Conservation (phyloP, 345 rosid genomes). For the Alliaria petiolata region DNA sequence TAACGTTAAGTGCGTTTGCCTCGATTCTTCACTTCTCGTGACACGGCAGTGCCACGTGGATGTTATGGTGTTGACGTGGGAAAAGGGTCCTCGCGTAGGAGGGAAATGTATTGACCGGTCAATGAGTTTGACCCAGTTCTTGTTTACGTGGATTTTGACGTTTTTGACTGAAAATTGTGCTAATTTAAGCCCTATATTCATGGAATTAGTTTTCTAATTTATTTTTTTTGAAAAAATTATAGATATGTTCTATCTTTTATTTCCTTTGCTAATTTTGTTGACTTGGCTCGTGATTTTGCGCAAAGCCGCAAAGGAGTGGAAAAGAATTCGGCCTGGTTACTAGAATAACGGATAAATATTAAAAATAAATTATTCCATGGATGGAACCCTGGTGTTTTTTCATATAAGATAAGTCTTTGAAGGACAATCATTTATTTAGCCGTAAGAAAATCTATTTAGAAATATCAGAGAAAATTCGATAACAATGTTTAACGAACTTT, state of each 20-base stretch:
- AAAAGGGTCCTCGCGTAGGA: neutral
- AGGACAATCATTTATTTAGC: constrained; percentile 1
- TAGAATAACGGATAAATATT: neutral
- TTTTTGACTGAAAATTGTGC: constrained; percentile 13
- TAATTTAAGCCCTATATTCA: constrained; percentile 31
- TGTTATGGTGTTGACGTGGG: neutral
- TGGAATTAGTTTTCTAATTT: constrained; percentile 22
- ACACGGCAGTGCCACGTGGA: neutral
- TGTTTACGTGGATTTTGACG: constrained; percentile 18
- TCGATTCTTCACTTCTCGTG: neutral
- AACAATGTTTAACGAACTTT: constrained; percentile 20
- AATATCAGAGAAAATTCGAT: neutral
- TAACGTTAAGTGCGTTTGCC: neutral
- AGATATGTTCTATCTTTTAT: neutral
- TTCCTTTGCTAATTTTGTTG: neutral
- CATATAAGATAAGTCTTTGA: neutral
- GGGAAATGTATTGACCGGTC: constrained; percentile 16
- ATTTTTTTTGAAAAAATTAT: neutral
- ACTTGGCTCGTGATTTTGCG: constrained; percentile 1
- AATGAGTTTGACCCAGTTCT: constrained; percentile 30
- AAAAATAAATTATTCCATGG: neutral
- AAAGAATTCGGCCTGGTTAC: neutral
- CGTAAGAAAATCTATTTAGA: neutral
- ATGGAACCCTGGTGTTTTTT: neutral
- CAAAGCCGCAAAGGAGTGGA: neutral